Base-by-base conservation (phyloP, 2,329 filamentous ascomycete genomes). In the Beauveria sp. region DNA sequence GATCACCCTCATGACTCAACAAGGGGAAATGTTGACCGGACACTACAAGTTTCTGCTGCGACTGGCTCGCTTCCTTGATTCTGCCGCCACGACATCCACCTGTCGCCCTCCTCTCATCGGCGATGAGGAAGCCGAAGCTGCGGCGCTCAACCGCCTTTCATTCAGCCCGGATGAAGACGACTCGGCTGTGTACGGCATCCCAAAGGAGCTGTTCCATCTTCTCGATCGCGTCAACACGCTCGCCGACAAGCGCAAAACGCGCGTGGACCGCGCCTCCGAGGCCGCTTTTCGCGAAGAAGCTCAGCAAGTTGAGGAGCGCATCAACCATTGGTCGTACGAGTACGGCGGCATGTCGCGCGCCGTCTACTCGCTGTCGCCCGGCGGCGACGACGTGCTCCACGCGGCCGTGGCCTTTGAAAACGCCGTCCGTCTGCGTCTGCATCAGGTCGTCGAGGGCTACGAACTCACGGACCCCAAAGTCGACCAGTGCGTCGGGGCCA, bases 371-470 rank as follows among this genome's bases (percentile, higher is more conserved):
- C 58, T 67, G 9, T 61, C 63, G 1, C 63, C 70, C 4, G 45
- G 55, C 28, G 66, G 65, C 20, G 67, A 70, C 8, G 71, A 75
- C 45, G 70, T 71, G 1, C 60, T 74, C 10, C 64, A 71, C 52
- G 74, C 74, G 20, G 74, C 75, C 2, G 68, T 66, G 18, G 74
- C 75, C 6, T 77, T 75, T 62, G 74, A 78, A 61, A 72, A 72
- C 64, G 75, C 76, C 9, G 69, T 77, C n/a, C 70, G 74, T 9
- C 67, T 78, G 20, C 70, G 75, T 9, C 69, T 78, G 20, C 74
- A 78, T 64, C 75, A 78, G 62, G 72, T 78, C 34, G 72, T 76
- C 12, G 73, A 78, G 51, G 76, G 76, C 1, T 78, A 78, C 63
- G 70, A 73, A 26, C 63, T 74, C 10, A 60, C 66, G 10, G 70